Evolutionary conservation across 345 rosid genomes (phyloP), one percentile per base, ranked within the genome.

Genomic region (Eutrema yunnanense): DNA sequence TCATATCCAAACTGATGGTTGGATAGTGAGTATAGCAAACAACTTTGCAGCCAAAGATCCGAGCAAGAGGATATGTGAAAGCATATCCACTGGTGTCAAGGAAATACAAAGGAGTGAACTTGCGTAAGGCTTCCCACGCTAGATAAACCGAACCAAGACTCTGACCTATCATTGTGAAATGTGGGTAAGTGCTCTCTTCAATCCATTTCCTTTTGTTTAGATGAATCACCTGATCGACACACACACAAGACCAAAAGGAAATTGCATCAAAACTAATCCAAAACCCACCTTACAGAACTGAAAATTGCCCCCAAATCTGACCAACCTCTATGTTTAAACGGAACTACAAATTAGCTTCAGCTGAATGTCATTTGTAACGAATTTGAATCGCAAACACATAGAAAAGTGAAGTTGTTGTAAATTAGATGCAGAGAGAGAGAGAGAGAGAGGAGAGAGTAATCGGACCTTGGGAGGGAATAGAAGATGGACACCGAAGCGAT

Each of bases 1-100:
- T 73, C 97, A 95, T 92, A 71, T 95, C 99, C 69, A 82, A 71
- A 73, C 97, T 92, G 62, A 95, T 92, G 4, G 97, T 92, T 77
- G 97, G 99, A 55, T 95, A 95, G 83, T 92, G 99, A 5, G 96
- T 89, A 53, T 92, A 92, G 73, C 97, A 95, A 67, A 92, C 79
- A 79, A 95, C 96, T 82, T 85, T 88, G 81, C 99, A 92, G 19
- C 99, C 97, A 81, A 92, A 92, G 63, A 92, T n/a, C 56, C 96
- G 80, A 8, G 97, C 97, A 69, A 95, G 78, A 32, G 96, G 97
- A 75, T 95, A 95, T 0, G 97, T 88, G 59, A 95, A 92, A 68
- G 99, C 99, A 61, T 92, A 92, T 33, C 99, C 99, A 53, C 93
- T 81, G 0, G 97, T 95, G 74, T 95, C 99, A 36, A 92, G 80